phyloP scores from a whole-genome alignment of 305 asterid species.

The Fraxinus latifolia region DNA sequence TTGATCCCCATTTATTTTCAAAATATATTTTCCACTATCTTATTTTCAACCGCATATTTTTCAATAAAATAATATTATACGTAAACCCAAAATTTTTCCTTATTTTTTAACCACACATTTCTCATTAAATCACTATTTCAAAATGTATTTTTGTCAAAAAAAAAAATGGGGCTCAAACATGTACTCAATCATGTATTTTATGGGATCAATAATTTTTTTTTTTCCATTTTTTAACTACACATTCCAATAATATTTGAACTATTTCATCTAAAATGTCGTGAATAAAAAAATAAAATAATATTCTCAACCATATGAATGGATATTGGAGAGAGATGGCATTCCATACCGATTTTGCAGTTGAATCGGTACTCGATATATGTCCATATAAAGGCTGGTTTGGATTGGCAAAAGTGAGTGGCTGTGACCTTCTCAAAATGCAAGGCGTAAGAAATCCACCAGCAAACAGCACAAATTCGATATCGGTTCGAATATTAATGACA shows the following conservation, averaged over 20 bases:
- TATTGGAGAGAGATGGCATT: not conserved
- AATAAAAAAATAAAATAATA: not conserved
- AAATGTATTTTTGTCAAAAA: too few relatives aligned
- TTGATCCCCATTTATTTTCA: too few relatives aligned
- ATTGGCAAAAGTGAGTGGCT: slow-evolving; percentile 39
- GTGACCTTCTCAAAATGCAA: slow-evolving; percentile 47
- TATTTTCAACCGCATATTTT: too few relatives aligned
- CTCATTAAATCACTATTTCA: too few relatives aligned
- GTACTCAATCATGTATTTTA: too few relatives aligned
- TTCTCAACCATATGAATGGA: not conserved
- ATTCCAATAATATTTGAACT: not conserved
- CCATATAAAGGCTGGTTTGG: slow-evolving; percentile 65
- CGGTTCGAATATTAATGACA: slow-evolving; percentile 72
- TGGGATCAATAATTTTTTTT: too few relatives aligned
- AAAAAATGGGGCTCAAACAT: too few relatives aligned
- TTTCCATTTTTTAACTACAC: too few relatives aligned
- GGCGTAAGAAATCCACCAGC: slow-evolving; percentile 65
- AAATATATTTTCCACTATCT: too few relatives aligned
- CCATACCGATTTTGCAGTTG: slow-evolving; percentile 63
- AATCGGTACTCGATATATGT: slow-evolving; percentile 59
- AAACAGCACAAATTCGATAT: slow-evolving; percentile 65
- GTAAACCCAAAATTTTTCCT: too few relatives aligned
- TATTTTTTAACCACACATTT: too few relatives aligned
- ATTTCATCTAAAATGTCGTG: not conserved
- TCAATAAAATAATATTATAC: too few relatives aligned